phyloP scores from a whole-genome alignment of 352 stramenopile species.

The Achlya hypogyna region DNA sequence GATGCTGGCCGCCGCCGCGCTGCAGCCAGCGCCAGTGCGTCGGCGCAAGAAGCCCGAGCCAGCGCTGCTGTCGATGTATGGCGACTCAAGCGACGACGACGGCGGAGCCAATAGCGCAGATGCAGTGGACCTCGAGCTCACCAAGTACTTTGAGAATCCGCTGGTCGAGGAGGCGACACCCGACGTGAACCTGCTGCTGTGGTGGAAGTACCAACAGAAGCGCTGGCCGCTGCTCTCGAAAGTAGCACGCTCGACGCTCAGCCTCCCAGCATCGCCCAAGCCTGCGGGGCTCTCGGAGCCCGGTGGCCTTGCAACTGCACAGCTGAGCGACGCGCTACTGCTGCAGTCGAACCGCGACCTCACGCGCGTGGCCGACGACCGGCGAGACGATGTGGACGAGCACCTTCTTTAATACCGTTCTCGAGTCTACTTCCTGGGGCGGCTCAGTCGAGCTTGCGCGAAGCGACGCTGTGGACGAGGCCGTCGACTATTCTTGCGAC shows the following conservation, averaged over 20 bases:
- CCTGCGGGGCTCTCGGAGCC: not conserved
- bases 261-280: not conserved
- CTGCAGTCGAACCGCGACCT: conserved; percentile 13
- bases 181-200: conserved; percentile 2
- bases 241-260: not conserved
- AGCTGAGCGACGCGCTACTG: not conserved
- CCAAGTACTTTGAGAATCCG: conserved; percentile 13
- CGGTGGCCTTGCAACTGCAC: not conserved
- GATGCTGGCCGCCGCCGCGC: not conserved
- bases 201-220: conserved; percentile 9
- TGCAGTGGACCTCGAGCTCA: not conserved
- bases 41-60: not conserved
- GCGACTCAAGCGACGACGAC: conserved; percentile 17
- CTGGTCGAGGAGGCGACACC: not conserved
- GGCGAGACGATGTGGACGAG: not conserved
- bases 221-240: conserved; percentile 4
- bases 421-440: not conserved
- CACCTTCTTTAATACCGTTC: not conserved
- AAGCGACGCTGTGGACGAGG: conserved; percentile 77
- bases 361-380: not conserved
- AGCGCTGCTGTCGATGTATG: conserved; percentile 17
- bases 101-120: not conserved
- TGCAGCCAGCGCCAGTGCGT: not conserved
- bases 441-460: conserved; percentile 72
- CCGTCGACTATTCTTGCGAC: conserved; percentile 80